Evolutionary conservation across 1,284 basidiomycete species (phyloP).

Genomic region (Phellinidium pouzarii): DNA sequence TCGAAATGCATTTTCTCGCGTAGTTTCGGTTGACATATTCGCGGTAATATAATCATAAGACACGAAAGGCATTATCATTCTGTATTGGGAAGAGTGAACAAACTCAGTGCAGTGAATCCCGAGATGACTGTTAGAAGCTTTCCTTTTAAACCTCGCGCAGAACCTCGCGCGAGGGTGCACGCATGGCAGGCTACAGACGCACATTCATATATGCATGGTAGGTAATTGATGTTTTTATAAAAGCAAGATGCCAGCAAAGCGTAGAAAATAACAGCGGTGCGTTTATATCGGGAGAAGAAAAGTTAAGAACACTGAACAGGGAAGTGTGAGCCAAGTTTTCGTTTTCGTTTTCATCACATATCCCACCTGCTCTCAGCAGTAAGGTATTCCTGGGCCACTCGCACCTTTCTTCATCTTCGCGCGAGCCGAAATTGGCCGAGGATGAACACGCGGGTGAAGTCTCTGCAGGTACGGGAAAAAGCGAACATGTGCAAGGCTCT

Average conservation of each 20-base stretch:
- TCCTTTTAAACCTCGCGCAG: background rate
- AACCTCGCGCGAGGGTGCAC: background rate
- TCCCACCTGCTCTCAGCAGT: background rate
- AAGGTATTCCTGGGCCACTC: background rate
- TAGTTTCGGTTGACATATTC: background rate
- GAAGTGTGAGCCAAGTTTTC: background rate
- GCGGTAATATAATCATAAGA: background rate
- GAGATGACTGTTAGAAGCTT: background rate
- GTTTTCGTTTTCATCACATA: background rate
- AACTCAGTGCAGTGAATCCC: background rate
- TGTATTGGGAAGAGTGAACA: background rate
- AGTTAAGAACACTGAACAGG: background rate
- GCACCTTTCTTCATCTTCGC: background rate
- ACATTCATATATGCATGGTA: background rate
- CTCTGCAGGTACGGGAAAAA: background rate
- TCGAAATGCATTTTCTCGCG: no score
- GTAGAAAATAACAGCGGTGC: background rate
- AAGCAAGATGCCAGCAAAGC: background rate
- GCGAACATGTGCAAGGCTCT: background rate
- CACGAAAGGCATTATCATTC: background rate
- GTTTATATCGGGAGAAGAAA: background rate
- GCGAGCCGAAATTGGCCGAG: background rate
- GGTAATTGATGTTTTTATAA: background rate
- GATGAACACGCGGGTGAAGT: background rate
- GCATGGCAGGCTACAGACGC: background rate